Base-by-base conservation (phyloP, 768 basidiomycete genomes). In the Rhodosporidiobolus sp. region DNA sequence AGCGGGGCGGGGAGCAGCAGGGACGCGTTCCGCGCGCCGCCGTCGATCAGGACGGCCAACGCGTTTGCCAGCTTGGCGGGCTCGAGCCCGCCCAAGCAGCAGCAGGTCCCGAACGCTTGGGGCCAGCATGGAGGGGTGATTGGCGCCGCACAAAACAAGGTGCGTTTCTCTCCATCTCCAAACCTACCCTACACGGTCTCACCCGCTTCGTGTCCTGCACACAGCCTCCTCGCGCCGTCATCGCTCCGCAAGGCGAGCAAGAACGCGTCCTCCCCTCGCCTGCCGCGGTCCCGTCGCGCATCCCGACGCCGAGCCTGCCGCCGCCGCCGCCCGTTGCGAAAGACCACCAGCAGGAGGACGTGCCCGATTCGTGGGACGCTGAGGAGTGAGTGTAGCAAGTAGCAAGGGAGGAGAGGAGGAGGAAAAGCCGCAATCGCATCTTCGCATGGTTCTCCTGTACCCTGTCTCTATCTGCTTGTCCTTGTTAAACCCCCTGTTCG, bases 211-310 rank as follows among this genome's bases (percentile, higher is more conserved):
- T 58, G 49, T 34, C 52, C 19, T 34, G 1, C 49, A 28, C 28
- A 14, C 53, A 74, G 73, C 73, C 73, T 2, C 73, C 73, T 22
- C 68, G 68, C 4, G 73, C 73, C 38, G 73, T 74, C 43, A n/a
- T 67, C 55, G 73, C 65, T 0, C 65, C 73, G 0, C 52, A 38
- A 24, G 65, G 69, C 45, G 69, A 70, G 56, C 69, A 64, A 49
- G 73, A 74, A 28, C 62, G 69, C 26, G 11, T 16, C 4, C 19
- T 61, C 45, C 59, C 59, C 11, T 32, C 53, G 9, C 32, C 43
- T 19, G 8, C 32, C 10, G 9, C 67, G 0, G 9, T 16, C 17
- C 64, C 54, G 20, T 35, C 55, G 3, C 30, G 65, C 20, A 26
- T 66, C 26, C 65, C 65, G 19, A 58, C 65, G 26, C 57, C 65